Percentiles rank a stretch among this genome's conserved stretches.
phyloP scores from a whole-genome alignment of 257 asterid species.

The Nicotiana tabacum region DNA sequence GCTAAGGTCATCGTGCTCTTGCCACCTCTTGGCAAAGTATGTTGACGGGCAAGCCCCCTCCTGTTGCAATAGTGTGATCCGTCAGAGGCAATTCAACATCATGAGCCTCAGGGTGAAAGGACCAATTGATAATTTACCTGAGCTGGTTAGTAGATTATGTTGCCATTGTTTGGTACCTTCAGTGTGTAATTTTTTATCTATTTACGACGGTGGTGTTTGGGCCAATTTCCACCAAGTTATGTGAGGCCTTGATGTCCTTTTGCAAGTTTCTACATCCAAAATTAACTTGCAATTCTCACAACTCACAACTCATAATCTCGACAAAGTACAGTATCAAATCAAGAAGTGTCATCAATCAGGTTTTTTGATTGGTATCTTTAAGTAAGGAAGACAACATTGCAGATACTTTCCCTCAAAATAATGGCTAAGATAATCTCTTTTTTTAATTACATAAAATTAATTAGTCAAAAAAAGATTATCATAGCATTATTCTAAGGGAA shows the following conservation, averaged over 20 bases:
- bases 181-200: neutral
- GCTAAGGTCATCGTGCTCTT: too few species aligned
- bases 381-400: neutral
- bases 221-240: too few species aligned
- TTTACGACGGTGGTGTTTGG: too few species aligned
- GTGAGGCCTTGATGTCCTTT: too few species aligned
- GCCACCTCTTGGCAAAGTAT: too few species aligned
- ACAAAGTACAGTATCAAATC: neutral
- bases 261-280: neutral
- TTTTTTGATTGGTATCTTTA: neutral
- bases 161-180: neutral
- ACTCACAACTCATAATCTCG: neutral
- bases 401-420: neutral
- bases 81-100: conserved; percentile 40
- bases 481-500: too few species aligned
- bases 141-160: conserved; percentile 51
- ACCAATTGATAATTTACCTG: conserved; percentile 70
- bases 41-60: too few species aligned
- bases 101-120: conserved; percentile 86
- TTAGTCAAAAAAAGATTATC: too few species aligned
- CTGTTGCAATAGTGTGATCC: too few species aligned
- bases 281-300: neutral
- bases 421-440: neutral
- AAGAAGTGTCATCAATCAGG: neutral
- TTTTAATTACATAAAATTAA: too few species aligned